These are phyloP conservation scores for Aspergillus japonicus DNA, from an alignment of 2,329 filamentous ascomycete species.

Conservation along the genomic window DNA sequence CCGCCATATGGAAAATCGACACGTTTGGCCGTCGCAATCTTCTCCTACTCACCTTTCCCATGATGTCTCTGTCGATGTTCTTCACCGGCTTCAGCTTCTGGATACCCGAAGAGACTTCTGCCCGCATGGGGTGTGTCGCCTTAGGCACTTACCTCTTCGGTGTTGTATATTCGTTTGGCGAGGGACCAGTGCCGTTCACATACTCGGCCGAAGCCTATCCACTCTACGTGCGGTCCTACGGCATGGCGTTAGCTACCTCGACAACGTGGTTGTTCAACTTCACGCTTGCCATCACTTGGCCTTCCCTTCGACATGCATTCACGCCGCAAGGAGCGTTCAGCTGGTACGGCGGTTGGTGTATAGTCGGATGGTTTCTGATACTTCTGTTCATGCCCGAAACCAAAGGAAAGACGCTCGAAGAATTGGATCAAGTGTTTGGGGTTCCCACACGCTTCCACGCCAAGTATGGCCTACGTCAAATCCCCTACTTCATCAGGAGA, in stretches of 20 bases:
- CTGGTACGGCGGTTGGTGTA: constrained; percentile 48
- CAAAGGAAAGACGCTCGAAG: constrained; percentile 45
- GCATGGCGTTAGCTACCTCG: constrained; percentile 65
- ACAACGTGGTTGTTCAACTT: constrained; percentile 61
- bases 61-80: constrained; percentile 58
- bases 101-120: constrained; percentile 43
- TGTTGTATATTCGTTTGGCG: constrained; percentile 54
- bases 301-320: constrained; percentile 49
- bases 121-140: constrained; percentile 43
- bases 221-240: constrained; percentile 60
- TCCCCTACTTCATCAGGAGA: constrained; percentile 37
- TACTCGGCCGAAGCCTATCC: constrained; percentile 68
- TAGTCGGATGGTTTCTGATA: constrained; percentile 48
- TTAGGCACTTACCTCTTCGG: constrained; percentile 47
- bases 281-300: constrained; percentile 55
- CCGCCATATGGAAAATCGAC: constrained; percentile 66
- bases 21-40: constrained; percentile 65
- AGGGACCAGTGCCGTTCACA: constrained; percentile 64
- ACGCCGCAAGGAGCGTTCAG: constrained; percentile 53
- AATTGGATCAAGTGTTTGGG: constrained; percentile 55
- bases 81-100: constrained; percentile 56
- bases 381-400: constrained; percentile 44
- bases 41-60: constrained; percentile 62
- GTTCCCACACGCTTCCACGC: constrained; percentile 50
- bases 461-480: constrained; percentile 39